Evolutionary conservation across 179 eudicot species (phyloP).

Genomic region (Gypsophila paniculata): DNA sequence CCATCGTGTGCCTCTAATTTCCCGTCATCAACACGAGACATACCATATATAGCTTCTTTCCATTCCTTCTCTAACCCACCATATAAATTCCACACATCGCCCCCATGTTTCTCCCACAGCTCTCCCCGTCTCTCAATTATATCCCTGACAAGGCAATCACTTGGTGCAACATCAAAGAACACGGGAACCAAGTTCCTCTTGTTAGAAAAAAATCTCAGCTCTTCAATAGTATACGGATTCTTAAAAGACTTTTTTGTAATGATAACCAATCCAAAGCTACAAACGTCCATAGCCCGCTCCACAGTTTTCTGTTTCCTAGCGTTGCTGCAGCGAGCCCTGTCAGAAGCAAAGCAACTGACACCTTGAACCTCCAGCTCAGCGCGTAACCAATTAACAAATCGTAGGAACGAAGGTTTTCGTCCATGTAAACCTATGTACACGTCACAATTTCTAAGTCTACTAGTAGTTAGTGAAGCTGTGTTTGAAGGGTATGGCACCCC

Average conservation of each 20-base stretch:
- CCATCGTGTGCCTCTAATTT: conserved; percentile 80
- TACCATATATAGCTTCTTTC: conserved; percentile 77
- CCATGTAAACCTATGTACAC: conserved; percentile 85
- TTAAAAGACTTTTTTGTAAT: conserved; percentile 73
- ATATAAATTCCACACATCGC: conserved; percentile 65
- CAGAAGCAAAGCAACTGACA: conserved; percentile 72
- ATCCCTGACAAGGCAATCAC: conserved; percentile 70
- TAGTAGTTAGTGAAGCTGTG: conserved; percentile 52
- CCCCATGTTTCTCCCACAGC: conserved; percentile 68
- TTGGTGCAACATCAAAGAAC: conserved; percentile 65
- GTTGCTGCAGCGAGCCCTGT: conserved; percentile 70
- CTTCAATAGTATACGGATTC: conserved; percentile 88
- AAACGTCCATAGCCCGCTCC: conserved; percentile 84
- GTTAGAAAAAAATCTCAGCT: conserved; percentile 71
- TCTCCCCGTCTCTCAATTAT: conserved; percentile 81
- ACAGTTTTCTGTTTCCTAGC: conserved; percentile 61
- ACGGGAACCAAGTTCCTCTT: conserved; percentile 86
- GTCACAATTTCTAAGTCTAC: conserved; percentile 72
- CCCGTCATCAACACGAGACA: conserved; percentile 87
- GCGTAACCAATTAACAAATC: conserved; percentile 79
- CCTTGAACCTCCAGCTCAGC: conserved; percentile 91
- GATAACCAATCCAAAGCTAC: conserved; percentile 82
- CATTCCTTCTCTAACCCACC: conserved; percentile 92
- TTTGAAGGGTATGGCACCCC: conserved; percentile 46
- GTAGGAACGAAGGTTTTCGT: conserved; percentile 49